Evolutionary conservation across 805 yeast genomes (phyloP), one percentile per base, ranked within the genome.

Genomic region (Candida yuanshanica): DNA sequence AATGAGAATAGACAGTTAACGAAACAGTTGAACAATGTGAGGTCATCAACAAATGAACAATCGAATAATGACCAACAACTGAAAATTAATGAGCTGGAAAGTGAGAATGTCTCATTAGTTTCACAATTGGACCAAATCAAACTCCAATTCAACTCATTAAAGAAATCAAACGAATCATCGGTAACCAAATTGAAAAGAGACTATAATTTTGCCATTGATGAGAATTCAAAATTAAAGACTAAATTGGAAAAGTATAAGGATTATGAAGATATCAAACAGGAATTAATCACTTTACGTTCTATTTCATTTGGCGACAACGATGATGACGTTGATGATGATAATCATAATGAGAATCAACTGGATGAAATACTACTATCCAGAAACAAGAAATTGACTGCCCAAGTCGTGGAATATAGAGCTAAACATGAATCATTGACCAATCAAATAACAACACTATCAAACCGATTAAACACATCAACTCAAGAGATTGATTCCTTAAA

Each of bases 211-310:
- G 53, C 68, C 9, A 59, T 65, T 20, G 62, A 74, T 17, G 87
- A 83, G 56, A 59, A 76, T 20, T 66, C 65, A 9, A 56, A 59
- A 5, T 64, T 84, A 48, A 75, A 74, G 52, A 63, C 64, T 20
- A 73, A 75, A 42, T 55, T 83, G 34, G 64, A 65, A 4, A 59
- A 66, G 24, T 75, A 79, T 38, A 63, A 71, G 2, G 96, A 89
- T 56, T 89, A 90, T 60, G 89, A 84, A 39, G 89, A 86, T 46
- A 58, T 89, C 36, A 88, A 87, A 58, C 74, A 77, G 37, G 96
- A 90, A 53, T 66, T 90, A 48, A 74, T 72, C 16, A 74, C 88
- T 20, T 59, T 89, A 45, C 79, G 83, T 56, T 80, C 81, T 47
- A 81, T 88, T 29, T 87, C 85, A 52, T 83, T 88, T 62, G 90